Base-by-base conservation (phyloP, 306 rosid species). In the Quillaja saponaria region DNA sequence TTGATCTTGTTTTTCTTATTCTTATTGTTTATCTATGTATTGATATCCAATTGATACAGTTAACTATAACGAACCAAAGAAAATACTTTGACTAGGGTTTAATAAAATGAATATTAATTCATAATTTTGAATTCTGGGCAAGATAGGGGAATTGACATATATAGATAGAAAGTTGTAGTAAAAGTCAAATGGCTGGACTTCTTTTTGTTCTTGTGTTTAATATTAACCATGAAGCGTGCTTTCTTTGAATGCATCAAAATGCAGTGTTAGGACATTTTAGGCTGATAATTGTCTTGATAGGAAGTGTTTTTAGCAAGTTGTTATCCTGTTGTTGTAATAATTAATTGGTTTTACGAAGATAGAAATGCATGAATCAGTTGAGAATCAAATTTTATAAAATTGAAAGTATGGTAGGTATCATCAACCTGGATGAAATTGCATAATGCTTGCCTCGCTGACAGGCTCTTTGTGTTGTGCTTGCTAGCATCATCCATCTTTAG, bases 91-190 rank as follows among this genome's bases (percentile, higher is more conserved):
- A 57, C 10, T 6, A 0, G 40, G 8, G 52, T 59, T 42, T 5
- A 3, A n/a, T 16, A 3, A 46, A 16, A 0, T 46, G 51, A 3
- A 13, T 2, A 49, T 10, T 8, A 19, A 3, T 16, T 49, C 17
- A 1, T 19, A 50, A 20, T 10, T 50, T 20, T 50, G 8, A 50
- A 20, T 10, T 12, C 3, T 49, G 33, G 5, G 35, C n/a, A 14
- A 54, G 59, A 54, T 54, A 19, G 40, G 19, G 21, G 13, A 54
- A 34, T 52, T 12, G 34, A 54, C 40, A n/a, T 33, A 31, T 15
- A 46, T 28, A 54, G 66, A 15, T 46, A 15, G 1, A 18, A 4
- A 9, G 28, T 41, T 21, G 64, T 21, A 14, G 15, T 41, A 45
- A 6, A 28, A 7, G 17, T 46, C 12, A 28, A 31, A 45, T 33